Base-by-base conservation (phyloP, 768 basidiomycete genomes). In the Dioszegia hungarica region DNA sequence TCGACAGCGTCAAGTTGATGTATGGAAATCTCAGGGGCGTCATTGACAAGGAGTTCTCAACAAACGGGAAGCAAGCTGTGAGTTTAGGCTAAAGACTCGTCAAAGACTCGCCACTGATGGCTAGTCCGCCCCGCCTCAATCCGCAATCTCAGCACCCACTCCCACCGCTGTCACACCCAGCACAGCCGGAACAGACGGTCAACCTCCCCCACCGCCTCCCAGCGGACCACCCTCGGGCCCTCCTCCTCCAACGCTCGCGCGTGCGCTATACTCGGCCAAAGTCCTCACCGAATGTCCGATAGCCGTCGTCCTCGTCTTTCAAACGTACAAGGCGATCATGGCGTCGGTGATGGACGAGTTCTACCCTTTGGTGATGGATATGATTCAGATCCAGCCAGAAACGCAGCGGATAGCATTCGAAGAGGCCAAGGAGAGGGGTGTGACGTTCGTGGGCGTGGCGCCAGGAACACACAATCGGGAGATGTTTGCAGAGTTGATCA, bases 271-370 rank as follows among this genome's bases (percentile, higher is more conserved):
- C 56, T 93, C 90, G 72, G 92, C 95, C 81, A 97, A 95, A 76
- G 88, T 95, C 10, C 79, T 97, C 11, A 86, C 89, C 14, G 95
- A 99, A 78, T 87, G 94, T 81, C 89, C 89, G 5, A 87, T 93
- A 80, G 85, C 90, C 12, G 85, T 94, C 72, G 88, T 92, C 27
- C 84, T 91, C 25, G 87, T 95, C 77, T 86, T 88, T 59, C 94
- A 97, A 76, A 82, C 84, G 36, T 86, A 89, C 63, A 82, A 86
- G 40, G 77, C 79, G 8, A 75, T 87, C 59, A 85, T 89, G 48
- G 78, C 81, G 14, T 79, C 85, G 1, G 80, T 84, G 15, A 82
- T 94, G 57, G 82, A 85, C 66, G 80, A 83, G 15, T 87, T 87
- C 6, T 81, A 90, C 34, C 79, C 83, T 10, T 81, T 88, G n/a